Evolutionary conservation across 169 alveolate species (phyloP).

Genomic region (Plasmodium vivax): DNA sequence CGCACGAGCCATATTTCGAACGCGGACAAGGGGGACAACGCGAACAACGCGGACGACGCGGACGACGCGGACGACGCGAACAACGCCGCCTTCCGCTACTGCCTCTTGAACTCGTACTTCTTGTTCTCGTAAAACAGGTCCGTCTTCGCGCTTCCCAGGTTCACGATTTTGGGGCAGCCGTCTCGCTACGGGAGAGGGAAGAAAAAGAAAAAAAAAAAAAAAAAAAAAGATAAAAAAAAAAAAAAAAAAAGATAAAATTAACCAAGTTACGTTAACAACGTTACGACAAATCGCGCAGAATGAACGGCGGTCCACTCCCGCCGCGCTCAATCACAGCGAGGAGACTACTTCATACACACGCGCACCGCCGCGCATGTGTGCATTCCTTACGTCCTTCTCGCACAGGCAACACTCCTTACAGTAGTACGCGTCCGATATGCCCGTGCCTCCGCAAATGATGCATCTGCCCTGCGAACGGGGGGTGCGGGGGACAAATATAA

Average conservation of each 20-base stretch:
- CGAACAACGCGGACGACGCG: neutral
- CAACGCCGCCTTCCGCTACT: neutral
- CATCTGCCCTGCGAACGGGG: slow-evolving; percentile 95
- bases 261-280: neutral
- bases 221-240: neutral
- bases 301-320: neutral
- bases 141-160: slow-evolving; percentile 97
- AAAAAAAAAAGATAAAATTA: neutral
- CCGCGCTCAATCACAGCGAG: neutral
- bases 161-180: slow-evolving; percentile 99
- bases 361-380: neutral
- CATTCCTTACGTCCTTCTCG: slow-evolving; percentile 95
- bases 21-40: no score
- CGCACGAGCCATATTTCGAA: neutral
- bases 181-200: slow-evolving; percentile 87
- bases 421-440: slow-evolving; percentile 98
- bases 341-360: neutral
- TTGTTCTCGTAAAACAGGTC: slow-evolving; percentile 98
- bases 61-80: neutral
- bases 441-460: slow-evolving; percentile 98
- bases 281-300: no score
- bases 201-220: neutral
- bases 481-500: neutral
- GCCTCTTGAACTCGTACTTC: slow-evolving; percentile 90
- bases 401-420: slow-evolving; percentile 98